These are phyloP conservation scores for Talaromyces sp. DNA, from an alignment of 2,329 filamentous ascomycete genomes.

Conservation along the genomic window DNA sequence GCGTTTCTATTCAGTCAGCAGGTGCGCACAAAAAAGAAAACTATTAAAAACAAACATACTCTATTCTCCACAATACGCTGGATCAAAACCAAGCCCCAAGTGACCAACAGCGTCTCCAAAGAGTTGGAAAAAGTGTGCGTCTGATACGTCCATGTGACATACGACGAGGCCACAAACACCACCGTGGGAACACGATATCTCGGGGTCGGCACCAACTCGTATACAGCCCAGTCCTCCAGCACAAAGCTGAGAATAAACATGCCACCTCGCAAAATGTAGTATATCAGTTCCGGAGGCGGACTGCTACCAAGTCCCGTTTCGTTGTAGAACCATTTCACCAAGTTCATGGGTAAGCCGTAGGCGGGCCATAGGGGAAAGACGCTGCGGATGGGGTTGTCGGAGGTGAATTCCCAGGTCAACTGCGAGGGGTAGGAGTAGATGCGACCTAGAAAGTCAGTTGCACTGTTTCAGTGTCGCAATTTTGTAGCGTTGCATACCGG, in stretches of 20 bases:
- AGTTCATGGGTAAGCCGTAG: constrained; percentile 89
- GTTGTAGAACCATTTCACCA: constrained; percentile 88
- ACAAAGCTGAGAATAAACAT: constrained; percentile 98
- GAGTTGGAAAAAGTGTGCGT: constrained; percentile 98
- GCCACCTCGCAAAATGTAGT: constrained; percentile 80
- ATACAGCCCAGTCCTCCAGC: constrained; percentile 93
- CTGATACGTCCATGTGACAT: constrained; percentile 98
- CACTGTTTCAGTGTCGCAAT: background rate
- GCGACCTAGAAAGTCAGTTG: constrained; percentile 59
- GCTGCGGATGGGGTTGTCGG: constrained; percentile 80
- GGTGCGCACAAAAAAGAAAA: background rate
- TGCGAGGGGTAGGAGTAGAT: constrained; percentile 89
- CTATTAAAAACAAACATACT: constrained; percentile 44
- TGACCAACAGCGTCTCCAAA: constrained; percentile 85
- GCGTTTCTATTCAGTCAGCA: constrained; percentile 54
- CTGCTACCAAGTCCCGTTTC: constrained; percentile 71
- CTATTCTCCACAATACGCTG: constrained; percentile 76
- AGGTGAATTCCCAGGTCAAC: constrained; percentile 77
- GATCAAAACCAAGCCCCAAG: constrained; percentile 91
- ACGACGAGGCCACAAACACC: constrained; percentile 86
- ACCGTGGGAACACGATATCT: constrained; percentile 70
- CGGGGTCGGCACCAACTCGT: constrained; percentile 79
- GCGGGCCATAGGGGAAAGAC: constrained; percentile 94
- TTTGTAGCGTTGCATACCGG: constrained; percentile 60
- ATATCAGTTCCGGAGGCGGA: constrained; percentile 73